Percentiles rank a stretch among this genome's conserved stretches.
Evolutionary conservation across 768 basidiomycete genomes (phyloP).

Genomic region (Leccinum broughii): DNA sequence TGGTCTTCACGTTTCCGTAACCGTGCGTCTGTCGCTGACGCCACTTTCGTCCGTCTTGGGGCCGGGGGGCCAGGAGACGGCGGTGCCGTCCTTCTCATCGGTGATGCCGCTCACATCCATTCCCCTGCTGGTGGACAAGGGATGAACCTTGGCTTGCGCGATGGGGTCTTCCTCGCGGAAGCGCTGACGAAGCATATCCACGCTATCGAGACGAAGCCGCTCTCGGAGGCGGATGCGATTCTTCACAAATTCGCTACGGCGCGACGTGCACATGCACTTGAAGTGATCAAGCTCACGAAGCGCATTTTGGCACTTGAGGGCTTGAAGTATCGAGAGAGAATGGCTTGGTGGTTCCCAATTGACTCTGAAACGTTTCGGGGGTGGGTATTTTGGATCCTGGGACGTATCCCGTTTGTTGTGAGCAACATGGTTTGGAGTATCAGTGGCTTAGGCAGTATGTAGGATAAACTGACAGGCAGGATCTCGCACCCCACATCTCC

Average conservation of each 20-base stretch:
- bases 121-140: slow-evolving; percentile 55
- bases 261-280: slow-evolving; percentile 42
- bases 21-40: slow-evolving; percentile 44
- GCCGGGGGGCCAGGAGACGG: slow-evolving; percentile 10
- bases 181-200: slow-evolving; percentile 38
- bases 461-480: neutral
- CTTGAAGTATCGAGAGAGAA: slow-evolving; percentile 17
- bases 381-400: slow-evolving; percentile 23
- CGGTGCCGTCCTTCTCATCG: slow-evolving; percentile 32
- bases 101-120: slow-evolving; percentile 54
- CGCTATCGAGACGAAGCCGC: slow-evolving; percentile 8
- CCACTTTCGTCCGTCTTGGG: slow-evolving; percentile 35
- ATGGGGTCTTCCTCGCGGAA: slow-evolving; percentile 47
- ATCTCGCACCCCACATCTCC: no score
- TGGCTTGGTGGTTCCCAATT: slow-evolving; percentile 27
- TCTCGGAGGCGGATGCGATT: slow-evolving; percentile 28
- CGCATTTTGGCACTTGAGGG: slow-evolving; percentile 28
- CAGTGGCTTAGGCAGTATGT: slow-evolving; percentile 25
- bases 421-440: slow-evolving; percentile 17
- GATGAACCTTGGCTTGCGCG: slow-evolving; percentile 57
- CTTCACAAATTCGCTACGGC: slow-evolving; percentile 37
- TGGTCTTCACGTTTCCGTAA: slow-evolving; percentile 51
- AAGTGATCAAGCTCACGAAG: slow-evolving; percentile 44
- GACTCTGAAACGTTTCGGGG: slow-evolving; percentile 29
- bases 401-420: slow-evolving; percentile 18